Evolutionary conservation across 176 grass and related monocot genomes (phyloP).

Genomic region (Carex myosuroides): DNA sequence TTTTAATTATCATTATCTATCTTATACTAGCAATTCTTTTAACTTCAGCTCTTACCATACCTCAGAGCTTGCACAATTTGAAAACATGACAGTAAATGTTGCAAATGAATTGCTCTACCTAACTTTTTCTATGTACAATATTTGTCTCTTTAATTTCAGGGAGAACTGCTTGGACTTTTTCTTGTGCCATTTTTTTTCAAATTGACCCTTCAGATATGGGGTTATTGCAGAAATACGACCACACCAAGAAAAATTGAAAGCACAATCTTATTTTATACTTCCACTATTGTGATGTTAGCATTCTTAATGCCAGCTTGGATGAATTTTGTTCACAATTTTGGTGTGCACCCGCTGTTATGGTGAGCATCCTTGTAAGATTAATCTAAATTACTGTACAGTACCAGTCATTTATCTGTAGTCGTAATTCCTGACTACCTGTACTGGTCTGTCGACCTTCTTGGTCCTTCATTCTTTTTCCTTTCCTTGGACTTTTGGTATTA

Average conservation of each 20-base stretch:
- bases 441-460: background rate
- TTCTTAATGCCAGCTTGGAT: conserved; percentile 81
- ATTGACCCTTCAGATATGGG: conserved; percentile 38
- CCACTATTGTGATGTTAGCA: conserved; percentile 28
- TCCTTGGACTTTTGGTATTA: background rate
- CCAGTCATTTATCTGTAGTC: background rate
- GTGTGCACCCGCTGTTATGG: conserved; percentile 72
- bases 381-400: background rate
- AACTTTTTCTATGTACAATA: conserved; percentile 15
- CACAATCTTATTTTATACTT: conserved; percentile 62
- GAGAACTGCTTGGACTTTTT: conserved; percentile 70
- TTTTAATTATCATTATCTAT: conserved; percentile 7
- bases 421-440: background rate
- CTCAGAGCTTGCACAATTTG: background rate
- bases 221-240: conserved; percentile 30
- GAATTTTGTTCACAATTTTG: conserved; percentile 46
- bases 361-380: conserved; percentile 25
- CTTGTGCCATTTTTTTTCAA: conserved; percentile 71
- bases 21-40: background rate
- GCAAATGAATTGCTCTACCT: background rate
- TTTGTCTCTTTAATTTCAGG: conserved; percentile 30
- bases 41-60: background rate
- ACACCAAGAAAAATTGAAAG: conserved; percentile 40
- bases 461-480: background rate
- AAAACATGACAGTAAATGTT: background rate